Conservation (phyloP, 179 eudicot species). For the Silene noctiflora region DNA sequence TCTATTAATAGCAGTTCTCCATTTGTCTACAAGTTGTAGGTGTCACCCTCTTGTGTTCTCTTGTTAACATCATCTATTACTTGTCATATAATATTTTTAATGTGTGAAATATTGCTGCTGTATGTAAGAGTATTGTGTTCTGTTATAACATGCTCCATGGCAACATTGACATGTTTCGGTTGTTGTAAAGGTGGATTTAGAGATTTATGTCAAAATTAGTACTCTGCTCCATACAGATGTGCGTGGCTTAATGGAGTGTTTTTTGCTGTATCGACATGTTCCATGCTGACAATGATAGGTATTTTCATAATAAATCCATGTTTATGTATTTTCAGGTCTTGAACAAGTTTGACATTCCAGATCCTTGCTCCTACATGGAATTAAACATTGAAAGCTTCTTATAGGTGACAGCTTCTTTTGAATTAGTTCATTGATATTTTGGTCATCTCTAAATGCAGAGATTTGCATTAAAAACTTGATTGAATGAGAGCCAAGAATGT, state of each 20-base stretch:
- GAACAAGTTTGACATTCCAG: constrained; percentile 67
- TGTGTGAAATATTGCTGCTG: neutral
- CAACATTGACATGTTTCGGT: too few relatives aligned
- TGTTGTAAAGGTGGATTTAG: neutral
- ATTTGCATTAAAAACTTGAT: neutral
- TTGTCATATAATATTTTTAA: too few relatives aligned
- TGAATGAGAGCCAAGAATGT: neutral
- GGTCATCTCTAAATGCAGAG: neutral
- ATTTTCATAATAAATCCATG: neutral
- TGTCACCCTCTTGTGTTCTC: too few relatives aligned
- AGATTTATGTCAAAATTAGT: neutral
- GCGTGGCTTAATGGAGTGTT: neutral
- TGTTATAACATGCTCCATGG: too few relatives aligned
- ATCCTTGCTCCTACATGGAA: constrained; percentile 76
- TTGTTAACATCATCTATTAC: too few relatives aligned
- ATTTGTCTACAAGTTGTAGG: too few relatives aligned
- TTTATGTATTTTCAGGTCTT: constrained; percentile 49
- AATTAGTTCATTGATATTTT: neutral
- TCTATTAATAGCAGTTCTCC: too few relatives aligned
- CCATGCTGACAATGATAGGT: neutral
- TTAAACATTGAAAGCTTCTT: constrained; percentile 55
- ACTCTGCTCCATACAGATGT: neutral
- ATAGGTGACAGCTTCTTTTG: constrained; percentile 22
- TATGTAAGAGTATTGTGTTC: neutral
- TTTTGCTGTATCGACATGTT: neutral